These are phyloP conservation scores for Diaporthe ilicicola DNA, from an alignment of 2,329 filamentous ascomycete species.

Conservation along the genomic window DNA sequence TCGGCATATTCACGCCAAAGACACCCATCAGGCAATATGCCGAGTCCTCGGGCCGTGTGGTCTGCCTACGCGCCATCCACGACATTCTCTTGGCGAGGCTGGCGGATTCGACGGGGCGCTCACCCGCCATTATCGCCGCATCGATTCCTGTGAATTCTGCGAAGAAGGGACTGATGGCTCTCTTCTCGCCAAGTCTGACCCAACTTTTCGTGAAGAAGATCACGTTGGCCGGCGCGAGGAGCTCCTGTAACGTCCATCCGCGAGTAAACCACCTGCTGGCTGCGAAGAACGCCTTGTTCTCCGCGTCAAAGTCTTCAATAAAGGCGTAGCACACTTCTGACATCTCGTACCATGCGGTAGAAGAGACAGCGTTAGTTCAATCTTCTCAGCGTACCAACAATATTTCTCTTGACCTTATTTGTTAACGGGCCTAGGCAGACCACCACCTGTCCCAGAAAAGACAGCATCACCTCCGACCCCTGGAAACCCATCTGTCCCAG, in stretches of 20 bases:
- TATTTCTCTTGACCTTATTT: too few species aligned
- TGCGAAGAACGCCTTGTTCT: constrained; percentile 9
- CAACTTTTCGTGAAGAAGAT: constrained; percentile 34
- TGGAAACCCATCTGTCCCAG: background rate
- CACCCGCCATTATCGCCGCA: constrained; percentile 28
- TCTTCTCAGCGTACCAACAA: background rate
- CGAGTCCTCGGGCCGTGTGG: constrained; percentile 15
- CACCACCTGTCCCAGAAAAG: background rate
- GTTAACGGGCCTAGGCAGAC: background rate
- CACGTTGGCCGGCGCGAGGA: constrained; percentile 33
- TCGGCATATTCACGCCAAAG: background rate
- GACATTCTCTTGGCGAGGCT: constrained; percentile 9
- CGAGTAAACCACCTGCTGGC: constrained; percentile 23
- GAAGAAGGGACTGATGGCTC: constrained; percentile 4
- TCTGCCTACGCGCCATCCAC: constrained; percentile 8
- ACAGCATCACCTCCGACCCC: background rate
- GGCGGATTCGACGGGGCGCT: constrained; percentile 7
- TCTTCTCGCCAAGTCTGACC: constrained; percentile 25
- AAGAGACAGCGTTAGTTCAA: background rate
- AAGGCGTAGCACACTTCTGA: constrained; percentile 14
- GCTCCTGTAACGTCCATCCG: constrained; percentile 32
- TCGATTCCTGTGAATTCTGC: constrained; percentile 16
- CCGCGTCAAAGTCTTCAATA: constrained; percentile 19
- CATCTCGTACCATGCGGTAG: constrained; percentile 8
- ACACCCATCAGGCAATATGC: constrained; percentile 13